Percentiles rank a stretch among this genome's conserved stretches.
Evolutionary conservation across 768 basidiomycete species (phyloP).

Genomic region (Suillus discolor): DNA sequence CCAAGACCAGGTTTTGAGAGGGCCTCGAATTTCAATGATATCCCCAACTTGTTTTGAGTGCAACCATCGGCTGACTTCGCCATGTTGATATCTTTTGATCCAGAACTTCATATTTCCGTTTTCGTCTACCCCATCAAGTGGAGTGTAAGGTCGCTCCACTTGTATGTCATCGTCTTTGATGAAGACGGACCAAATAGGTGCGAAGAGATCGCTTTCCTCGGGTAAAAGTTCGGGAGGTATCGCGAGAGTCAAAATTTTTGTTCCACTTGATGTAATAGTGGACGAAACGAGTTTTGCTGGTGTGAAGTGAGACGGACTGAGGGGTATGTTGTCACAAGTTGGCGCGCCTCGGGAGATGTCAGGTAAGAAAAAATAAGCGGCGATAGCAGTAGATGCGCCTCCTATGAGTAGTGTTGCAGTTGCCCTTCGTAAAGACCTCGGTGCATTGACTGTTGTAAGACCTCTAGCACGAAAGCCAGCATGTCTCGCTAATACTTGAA

Average conservation of each 20-base stretch:
- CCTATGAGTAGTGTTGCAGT: constrained; percentile 23
- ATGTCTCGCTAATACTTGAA: background rate
- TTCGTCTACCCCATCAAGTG: constrained; percentile 68
- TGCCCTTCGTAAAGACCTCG: background rate
- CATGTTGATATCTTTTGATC: constrained; percentile 78
- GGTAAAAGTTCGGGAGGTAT: constrained; percentile 49
- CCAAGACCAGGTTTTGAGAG: constrained; percentile 66
- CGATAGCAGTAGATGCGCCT: constrained; percentile 42
- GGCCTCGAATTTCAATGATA: constrained; percentile 74
- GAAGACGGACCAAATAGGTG: constrained; percentile 73
- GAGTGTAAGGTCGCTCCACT: constrained; percentile 85
- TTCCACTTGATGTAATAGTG: constrained; percentile 53
- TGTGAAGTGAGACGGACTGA: constrained; percentile 54
- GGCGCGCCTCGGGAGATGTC: constrained; percentile 49
- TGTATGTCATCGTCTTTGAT: constrained; percentile 89
- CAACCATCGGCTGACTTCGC: constrained; percentile 85
- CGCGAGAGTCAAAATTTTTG: constrained; percentile 65
- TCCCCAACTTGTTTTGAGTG: constrained; percentile 71
- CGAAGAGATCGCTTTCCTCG: constrained; percentile 22
- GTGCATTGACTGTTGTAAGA: background rate
- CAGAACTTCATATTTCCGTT: constrained; percentile 73
- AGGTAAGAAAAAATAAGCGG: constrained; percentile 56
- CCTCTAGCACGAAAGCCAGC: background rate
- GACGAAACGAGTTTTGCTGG: constrained; percentile 59
- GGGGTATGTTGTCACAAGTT: constrained; percentile 37